Evolutionary conservation across 1,284 basidiomycete genomes (phyloP), one percentile per base, ranked within the genome.

Genomic region (Rhodotorula sp.): DNA sequence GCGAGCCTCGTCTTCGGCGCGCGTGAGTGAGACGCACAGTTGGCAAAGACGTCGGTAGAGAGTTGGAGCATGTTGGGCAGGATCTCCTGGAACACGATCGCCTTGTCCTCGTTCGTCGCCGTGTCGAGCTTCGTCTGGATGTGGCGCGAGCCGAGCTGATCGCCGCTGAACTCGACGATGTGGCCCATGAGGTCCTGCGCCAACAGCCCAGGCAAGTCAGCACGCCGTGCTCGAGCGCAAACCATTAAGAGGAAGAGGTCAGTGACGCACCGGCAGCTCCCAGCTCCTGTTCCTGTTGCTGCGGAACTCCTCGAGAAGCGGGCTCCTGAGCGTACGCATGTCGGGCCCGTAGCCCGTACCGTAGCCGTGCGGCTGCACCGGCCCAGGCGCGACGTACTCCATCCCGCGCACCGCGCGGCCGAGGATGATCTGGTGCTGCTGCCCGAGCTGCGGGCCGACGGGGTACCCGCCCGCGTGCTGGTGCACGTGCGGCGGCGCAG

Each of bases 31-130:
- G 88, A 76, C 78, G 91, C 89, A 84, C 97, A 99, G 84, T 99
- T 99, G 70, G 96, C 96, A 80, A 97, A 99, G 55, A 98, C 93
- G 79, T 98, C 94, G 75, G 90, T 90, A 80, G 96, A 92, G 67
- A 99, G 85, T 73, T 89, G 87, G 61, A 92, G 82, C 4, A 90
- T 86, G 78, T 89, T 88, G 17, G 93, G 92, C 56, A 92, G 85
- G 74, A 98, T 91, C 83, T 99, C 97, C 66, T 91, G 89, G 77
- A 96, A 98, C n/a, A 97, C 89, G 45, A 75, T 67, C 41, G 76
- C 73, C 56, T 70, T 74, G 55, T 79, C 78, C 41, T 75, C 74
- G 21, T 59, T n/a, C 41, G 78, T 67, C 10, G 78, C 77, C 48
- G 64, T 68, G 63, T 79, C 79, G 61, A 76, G 74, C 64, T 78